These are phyloP conservation scores for Metschnikowia kunwiensis DNA, from an alignment of 805 yeast species.

Conservation along the genomic window DNA sequence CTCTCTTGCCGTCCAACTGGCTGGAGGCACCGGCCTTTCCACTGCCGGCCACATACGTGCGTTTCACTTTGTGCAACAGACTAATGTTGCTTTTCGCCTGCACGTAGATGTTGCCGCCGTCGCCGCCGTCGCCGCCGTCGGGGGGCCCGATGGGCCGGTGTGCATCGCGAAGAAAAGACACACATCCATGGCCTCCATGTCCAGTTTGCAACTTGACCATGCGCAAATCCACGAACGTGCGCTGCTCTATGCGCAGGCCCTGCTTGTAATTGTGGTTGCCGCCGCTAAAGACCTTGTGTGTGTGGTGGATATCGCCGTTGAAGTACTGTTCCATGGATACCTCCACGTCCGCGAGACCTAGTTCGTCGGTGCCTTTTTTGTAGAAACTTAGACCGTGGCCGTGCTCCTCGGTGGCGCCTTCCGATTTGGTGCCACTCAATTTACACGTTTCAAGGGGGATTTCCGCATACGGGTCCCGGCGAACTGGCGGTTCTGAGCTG, in stretches of 20 bases:
- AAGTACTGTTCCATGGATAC: conserved; percentile 35
- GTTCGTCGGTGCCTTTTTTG: conserved; percentile 9
- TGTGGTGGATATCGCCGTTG: conserved; percentile 39
- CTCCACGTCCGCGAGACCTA: conserved; percentile 13
- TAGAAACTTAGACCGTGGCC: conserved; percentile 10
- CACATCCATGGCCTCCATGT: conserved; percentile 82
- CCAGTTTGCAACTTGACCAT: conserved; percentile 72
- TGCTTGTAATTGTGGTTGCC: conserved; percentile 24
- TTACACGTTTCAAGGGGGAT: conserved; percentile 12
- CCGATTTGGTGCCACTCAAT: not conserved
- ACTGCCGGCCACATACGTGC: conserved; percentile 65
- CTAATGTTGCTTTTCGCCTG: conserved; percentile 72
- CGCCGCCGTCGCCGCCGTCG: conserved; percentile 98
- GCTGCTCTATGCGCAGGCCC: conserved; percentile 35
- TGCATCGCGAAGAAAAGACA: conserved; percentile 84
- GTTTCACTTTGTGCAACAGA: conserved; percentile 66
- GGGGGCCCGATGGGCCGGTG: conserved; percentile 89
- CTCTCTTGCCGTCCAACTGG: conserved; percentile 84
- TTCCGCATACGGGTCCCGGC: conserved; percentile 14
- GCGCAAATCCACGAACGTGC: conserved; percentile 47
- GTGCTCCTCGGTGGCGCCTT: conserved; percentile 1
- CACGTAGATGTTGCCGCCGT: conserved; percentile 83
- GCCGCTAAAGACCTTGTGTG: conserved; percentile 37
- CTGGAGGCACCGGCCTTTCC: conserved; percentile 71
- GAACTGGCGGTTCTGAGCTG: no score